These are phyloP conservation scores for Monoraphidium neglectum DNA, from an alignment of 139 green algal species.

Conservation along the genomic window DNA sequence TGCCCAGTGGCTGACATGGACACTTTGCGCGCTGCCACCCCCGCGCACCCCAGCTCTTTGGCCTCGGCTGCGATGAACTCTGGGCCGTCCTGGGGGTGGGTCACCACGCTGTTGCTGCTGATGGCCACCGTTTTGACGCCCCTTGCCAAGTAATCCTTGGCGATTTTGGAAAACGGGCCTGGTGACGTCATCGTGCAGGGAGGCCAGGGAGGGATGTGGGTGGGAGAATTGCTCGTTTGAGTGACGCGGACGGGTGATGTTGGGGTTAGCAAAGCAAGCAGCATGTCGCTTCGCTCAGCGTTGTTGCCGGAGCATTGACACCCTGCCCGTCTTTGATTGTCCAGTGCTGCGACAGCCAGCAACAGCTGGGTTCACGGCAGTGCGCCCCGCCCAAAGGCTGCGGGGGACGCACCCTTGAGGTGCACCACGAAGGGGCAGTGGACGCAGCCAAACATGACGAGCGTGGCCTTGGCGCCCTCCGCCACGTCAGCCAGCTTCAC, in stretches of 20 bases:
- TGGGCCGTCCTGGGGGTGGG: slow-evolving; percentile 77
- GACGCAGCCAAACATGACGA: slow-evolving; percentile 85
- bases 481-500: slow-evolving; percentile 48
- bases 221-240: too few relatives aligned
- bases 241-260: too few relatives aligned
- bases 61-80: slow-evolving; percentile 74
- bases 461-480: slow-evolving; percentile 25
- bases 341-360: too few relatives aligned
- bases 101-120: slow-evolving; percentile 70
- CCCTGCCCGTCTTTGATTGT: slow-evolving; percentile 40
- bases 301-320: too few relatives aligned
- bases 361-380: too few relatives aligned
- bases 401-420: slow-evolving; percentile 12
- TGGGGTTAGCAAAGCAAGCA: too few relatives aligned
- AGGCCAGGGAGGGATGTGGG: too few relatives aligned
- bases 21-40: neutral
- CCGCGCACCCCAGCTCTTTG: neutral
- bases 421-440: slow-evolving; percentile 59
- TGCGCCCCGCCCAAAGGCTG: too few relatives aligned
- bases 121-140: slow-evolving; percentile 78
- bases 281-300: too few relatives aligned
- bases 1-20: neutral
- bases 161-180: too few relatives aligned
- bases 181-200: too few relatives aligned
- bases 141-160: slow-evolving; percentile 56